phyloP scores from a whole-genome alignment of 257 asterid species.

The Anisodus tanguticus region DNA sequence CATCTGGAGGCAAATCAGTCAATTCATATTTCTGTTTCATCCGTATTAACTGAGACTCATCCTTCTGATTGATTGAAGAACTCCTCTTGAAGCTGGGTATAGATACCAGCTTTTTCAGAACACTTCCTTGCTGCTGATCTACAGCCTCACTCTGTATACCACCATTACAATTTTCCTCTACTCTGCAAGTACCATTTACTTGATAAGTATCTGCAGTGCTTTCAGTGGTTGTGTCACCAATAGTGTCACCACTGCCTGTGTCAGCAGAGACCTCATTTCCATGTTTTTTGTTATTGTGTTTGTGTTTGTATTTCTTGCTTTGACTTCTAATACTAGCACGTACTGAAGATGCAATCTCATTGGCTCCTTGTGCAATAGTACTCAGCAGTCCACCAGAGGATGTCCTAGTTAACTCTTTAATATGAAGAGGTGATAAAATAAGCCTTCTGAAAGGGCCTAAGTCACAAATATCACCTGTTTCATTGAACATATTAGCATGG shows the following conservation, averaged over 20 bases:
- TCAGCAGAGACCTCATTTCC: slow-evolving; percentile 59
- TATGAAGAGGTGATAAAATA: slow-evolving; percentile 79
- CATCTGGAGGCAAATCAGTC: slow-evolving; percentile 85
- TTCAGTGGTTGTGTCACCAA: slow-evolving; percentile 61
- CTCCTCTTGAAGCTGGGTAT: slow-evolving; percentile 63
- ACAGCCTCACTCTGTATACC: slow-evolving; percentile 45
- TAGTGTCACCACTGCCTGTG: slow-evolving; percentile 51
- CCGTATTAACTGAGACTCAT: slow-evolving; percentile 54
- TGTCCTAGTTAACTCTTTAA: slow-evolving; percentile 58
- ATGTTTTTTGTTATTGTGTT: slow-evolving; percentile 36
- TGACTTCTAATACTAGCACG: slow-evolving; percentile 92
- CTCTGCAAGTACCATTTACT: slow-evolving; percentile 52
- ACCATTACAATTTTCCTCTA: slow-evolving; percentile 62
- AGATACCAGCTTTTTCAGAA: slow-evolving; percentile 53
- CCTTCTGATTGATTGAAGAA: slow-evolving; percentile 66
- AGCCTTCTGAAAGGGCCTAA: slow-evolving; percentile 84
- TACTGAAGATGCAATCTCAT: slow-evolving; percentile 92
- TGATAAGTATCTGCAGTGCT: slow-evolving; percentile 48
- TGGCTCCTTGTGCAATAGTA: slow-evolving; percentile 93
- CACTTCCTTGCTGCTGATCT: slow-evolving; percentile 53
- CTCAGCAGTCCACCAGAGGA: slow-evolving; percentile 79
- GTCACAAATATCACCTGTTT: slow-evolving; percentile 88
- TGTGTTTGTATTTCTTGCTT: slow-evolving; percentile 71
- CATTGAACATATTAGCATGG: slow-evolving; percentile 74
- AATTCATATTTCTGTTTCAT: slow-evolving; percentile 72